Percentiles rank a stretch among this genome's conserved stretches.
Evolutionary conservation across 208 protist genomes (phyloP).

Genomic region (Trypanosoma melophagium): DNA sequence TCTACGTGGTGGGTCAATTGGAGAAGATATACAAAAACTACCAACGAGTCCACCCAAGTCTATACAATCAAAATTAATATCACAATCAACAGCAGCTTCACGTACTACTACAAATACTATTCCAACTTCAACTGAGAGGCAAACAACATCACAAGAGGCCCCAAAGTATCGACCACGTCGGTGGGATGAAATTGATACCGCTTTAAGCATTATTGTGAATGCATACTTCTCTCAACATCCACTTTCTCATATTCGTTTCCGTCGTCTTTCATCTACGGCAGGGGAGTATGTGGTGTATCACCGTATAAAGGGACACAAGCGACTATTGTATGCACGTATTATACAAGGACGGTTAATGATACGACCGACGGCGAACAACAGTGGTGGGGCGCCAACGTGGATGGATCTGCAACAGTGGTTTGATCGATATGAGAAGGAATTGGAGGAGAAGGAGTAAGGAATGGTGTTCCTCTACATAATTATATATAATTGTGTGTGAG

Average conservation of each 20-base stretch:
- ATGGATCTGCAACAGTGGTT: constrained; percentile 15
- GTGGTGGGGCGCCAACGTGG: not conserved
- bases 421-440: constrained; percentile 7
- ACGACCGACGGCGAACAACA: constrained; percentile 8
- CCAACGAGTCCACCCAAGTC: not conserved
- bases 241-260: constrained; percentile 51
- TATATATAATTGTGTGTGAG: not conserved
- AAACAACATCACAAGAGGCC: constrained; percentile 9
- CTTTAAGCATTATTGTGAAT: constrained; percentile 47
- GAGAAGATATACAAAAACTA: not conserved
- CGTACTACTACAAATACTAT: constrained; percentile 4
- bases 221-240: constrained; percentile 43
- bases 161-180: constrained; percentile 42
- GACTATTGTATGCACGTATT: constrained; percentile 51
- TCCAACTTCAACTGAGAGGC: not conserved
- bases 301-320: constrained; percentile 33
- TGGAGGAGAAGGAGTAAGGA: not conserved
- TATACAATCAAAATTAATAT: not conserved
- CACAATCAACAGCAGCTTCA: not conserved
- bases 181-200: constrained; percentile 70
- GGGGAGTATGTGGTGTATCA: constrained; percentile 83
- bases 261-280: constrained; percentile 34
- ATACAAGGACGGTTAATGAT: constrained; percentile 57
- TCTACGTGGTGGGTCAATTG: not conserved
- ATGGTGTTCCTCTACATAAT: not conserved